Evolutionary conservation across 805 yeast genomes (phyloP).

Genomic region (Metschnikowia anglica): DNA sequence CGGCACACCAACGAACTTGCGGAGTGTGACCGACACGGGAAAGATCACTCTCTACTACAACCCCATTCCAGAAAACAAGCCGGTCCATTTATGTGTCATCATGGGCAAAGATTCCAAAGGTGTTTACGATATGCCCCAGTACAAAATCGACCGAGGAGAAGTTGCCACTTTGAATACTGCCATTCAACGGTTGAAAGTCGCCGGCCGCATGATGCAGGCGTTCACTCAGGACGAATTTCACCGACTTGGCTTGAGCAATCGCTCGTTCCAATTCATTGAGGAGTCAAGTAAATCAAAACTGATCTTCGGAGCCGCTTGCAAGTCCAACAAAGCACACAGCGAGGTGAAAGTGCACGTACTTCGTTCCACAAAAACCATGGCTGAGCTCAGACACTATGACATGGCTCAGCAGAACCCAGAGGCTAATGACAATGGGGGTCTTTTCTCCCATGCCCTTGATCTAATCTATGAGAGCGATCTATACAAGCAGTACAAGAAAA

Average conservation of each 20-base stretch:
- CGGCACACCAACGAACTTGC: slow-evolving; percentile 27
- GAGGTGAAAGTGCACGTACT: slow-evolving; percentile 78
- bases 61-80: slow-evolving; percentile 64
- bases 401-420: slow-evolving; percentile 81
- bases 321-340: slow-evolving; percentile 55
- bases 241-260: slow-evolving; percentile 69
- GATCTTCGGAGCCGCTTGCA: slow-evolving; percentile 38
- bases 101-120: slow-evolving; percentile 75
- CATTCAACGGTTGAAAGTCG: slow-evolving; percentile 69
- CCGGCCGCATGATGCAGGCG: slow-evolving; percentile 86
- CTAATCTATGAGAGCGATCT: slow-evolving; percentile 43
- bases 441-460: slow-evolving; percentile 79
- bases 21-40: slow-evolving; percentile 25
- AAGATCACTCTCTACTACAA: slow-evolving; percentile 28
- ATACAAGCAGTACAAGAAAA: slow-evolving; percentile 44
- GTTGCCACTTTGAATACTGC: slow-evolving; percentile 72
- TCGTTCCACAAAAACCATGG: slow-evolving; percentile 61
- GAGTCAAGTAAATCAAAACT: slow-evolving; percentile 33
- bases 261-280: slow-evolving; percentile 76
- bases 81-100: slow-evolving; percentile 76
- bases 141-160: slow-evolving; percentile 48
- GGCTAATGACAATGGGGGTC: slow-evolving; percentile 71
- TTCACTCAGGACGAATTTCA: slow-evolving; percentile 89
- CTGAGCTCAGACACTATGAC: slow-evolving; percentile 73
- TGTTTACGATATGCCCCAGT: slow-evolving; percentile 65